Base-by-base conservation (phyloP, 768 basidiomycete species). In the Lactarius hatsudake region DNA sequence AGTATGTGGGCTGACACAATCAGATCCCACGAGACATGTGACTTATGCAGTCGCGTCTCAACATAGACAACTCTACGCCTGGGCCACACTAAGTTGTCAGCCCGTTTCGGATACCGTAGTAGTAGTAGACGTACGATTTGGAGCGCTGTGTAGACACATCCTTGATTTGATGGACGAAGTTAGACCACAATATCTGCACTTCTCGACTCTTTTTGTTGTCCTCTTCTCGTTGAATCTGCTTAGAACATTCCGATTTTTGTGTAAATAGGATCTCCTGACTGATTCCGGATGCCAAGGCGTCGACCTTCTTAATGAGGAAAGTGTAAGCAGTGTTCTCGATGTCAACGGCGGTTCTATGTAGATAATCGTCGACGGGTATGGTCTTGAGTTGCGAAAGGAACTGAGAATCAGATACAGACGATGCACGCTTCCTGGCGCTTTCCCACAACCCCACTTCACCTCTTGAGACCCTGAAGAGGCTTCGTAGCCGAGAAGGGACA, bases 351-450 rank as follows among this genome's bases (percentile, higher is more conserved):
- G 62, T 42, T 0, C 59, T 53, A 12, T 23, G 40, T 9, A 64
- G 43, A 36, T 13, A 36, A 9, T 64, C 51, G 1, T 34, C 15
- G 10, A 42, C 10, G 5, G 43, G n/a, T 3, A 38, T 45, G 4
- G 26, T 8, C 12, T 26, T 38, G 7, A 65, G 54, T 2, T 30
- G 13, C 13, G 23, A 43, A n/a, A 73, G 65, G 45, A 73, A 73
- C 1, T 3, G 43, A 0, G 51, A 20, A 45, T 73, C 69, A 7
- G 60, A 20, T 6, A 69, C 23, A 5, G 30, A 13, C 2, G 12
- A 12, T 5, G 61, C 69, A 51, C 17, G 30, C 18, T 34, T 53
- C 8, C 13, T 53, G 28, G 66, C 61, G 5, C 13, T 38, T 34
- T 20, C 26, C 60, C 59, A 65, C 8, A 69, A 26, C 5, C 45